Percentiles rank a stretch among this genome's conserved stretches.
These are phyloP conservation scores for Solanum gandarillasii DNA, from an alignment of 257 asterid species.

Conservation along the genomic window DNA sequence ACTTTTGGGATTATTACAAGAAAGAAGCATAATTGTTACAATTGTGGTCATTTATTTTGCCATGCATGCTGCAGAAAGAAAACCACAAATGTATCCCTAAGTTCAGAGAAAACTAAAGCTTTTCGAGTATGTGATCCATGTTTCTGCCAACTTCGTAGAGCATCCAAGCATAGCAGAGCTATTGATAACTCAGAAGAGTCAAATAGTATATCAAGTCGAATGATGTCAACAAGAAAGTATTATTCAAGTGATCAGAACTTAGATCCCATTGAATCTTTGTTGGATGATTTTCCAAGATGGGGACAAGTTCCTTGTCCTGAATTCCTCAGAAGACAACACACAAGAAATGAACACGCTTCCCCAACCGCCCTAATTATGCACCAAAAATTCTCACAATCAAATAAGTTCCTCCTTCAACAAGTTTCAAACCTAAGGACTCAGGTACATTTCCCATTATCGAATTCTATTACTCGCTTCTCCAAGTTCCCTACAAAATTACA, in stretches of 20 bases:
- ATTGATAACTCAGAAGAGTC: conserved; percentile 2
- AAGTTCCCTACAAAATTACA: background rate
- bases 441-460: conserved; percentile 13
- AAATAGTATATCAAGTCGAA: conserved; percentile 11
- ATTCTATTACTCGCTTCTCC: background rate
- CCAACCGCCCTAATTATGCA: background rate
- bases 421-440: conserved; percentile 21
- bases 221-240: conserved; percentile 7
- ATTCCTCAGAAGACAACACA: conserved; percentile 10
- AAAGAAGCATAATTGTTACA: conserved; percentile 41
- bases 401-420: conserved; percentile 18
- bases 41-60: conserved; percentile 34
- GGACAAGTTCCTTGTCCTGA: conserved; percentile 36
- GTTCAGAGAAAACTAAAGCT: conserved; percentile 22
- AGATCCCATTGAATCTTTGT: conserved; percentile 1
- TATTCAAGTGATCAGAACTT: conserved; percentile 10
- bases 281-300: conserved; percentile 27
- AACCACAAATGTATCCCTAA: conserved; percentile 29
- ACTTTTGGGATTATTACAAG: conserved; percentile 30
- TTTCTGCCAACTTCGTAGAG: conserved; percentile 21
- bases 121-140: conserved; percentile 38
- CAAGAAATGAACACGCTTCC: background rate
- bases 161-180: conserved; percentile 6
- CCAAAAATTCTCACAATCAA: conserved; percentile 5
- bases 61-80: conserved; percentile 33